Evolutionary conservation across 176 grass and related monocot species (phyloP), one percentile per base, ranked within the genome.

Genomic region (Oropetium thomaeum): DNA sequence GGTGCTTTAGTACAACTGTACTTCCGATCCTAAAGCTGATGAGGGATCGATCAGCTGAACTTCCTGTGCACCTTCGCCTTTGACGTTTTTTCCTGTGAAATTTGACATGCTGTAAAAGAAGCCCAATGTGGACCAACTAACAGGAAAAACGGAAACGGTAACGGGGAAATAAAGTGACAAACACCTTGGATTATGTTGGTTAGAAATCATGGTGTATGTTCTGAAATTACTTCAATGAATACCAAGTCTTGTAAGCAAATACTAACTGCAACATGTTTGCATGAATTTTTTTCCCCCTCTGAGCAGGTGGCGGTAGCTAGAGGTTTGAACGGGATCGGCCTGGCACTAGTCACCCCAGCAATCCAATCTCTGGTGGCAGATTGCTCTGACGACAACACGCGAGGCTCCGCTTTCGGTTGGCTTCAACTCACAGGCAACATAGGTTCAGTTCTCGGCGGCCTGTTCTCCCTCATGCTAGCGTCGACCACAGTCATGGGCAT

Each of bases 311-410:
- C 93, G 57, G 77, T 91, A 28, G 81, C 93, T 16, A 87, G 93
- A 79, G 90, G 82, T 32, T 68, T 97, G 73, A 97, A 97, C 22
- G 93, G 93, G 14, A 61, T 93, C 8, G 93, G 93, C 1, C 77
- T 97, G 47, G 88, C 93, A 5, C 73, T 97, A 32, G 90, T 97
- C 26, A 87, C 66, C 3, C 93, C 93, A 2, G 88, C 93, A 16
- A 93, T 97, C 63, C 88, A 91, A 27, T 97, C 93, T 45, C 83
- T 97, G 1, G 90, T 93, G 11, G 93, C 93, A 20, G 93, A 97
- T 67, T 93, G 78, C 35, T 91, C 88, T 5, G 88, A 93, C n/a
- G 80, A 97, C 17, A 75, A 15, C 38, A 83, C 83, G 14, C 90
- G 93, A 4, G 90, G 93, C 19, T 62, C 85, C 0, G 93, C 90